These are phyloP conservation scores for Aspergillus texensis DNA, from an alignment of 2,329 filamentous ascomycete species.

Conservation along the genomic window DNA sequence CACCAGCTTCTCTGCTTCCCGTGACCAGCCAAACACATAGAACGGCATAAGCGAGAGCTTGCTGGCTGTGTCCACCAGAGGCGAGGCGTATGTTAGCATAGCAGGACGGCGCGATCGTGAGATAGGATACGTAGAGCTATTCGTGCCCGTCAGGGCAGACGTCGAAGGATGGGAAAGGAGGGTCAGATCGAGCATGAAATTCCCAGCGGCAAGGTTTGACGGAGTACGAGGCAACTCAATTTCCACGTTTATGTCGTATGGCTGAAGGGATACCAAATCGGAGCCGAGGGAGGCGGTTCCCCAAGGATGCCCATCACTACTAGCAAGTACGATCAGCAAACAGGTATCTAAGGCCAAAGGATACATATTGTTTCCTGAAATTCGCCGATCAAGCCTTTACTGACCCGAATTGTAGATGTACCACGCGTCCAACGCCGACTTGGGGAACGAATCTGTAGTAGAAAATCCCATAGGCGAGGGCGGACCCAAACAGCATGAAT, in stretches of 20 bases:
- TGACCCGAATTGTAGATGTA: conserved; percentile 69
- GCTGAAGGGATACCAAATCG: conserved; percentile 69
- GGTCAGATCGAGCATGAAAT: conserved; percentile 89
- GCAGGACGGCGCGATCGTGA: conserved; percentile 72
- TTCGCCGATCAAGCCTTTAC: conserved; percentile 18
- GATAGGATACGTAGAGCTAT: conserved; percentile 49
- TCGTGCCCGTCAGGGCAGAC: conserved; percentile 30
- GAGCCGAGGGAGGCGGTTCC: conserved; percentile 54
- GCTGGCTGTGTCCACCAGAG: conserved; percentile 64
- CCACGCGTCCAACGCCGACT: conserved; percentile 61
- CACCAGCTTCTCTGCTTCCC: conserved; percentile 65
- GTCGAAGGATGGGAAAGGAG: conserved; percentile 59
- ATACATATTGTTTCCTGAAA: not conserved
- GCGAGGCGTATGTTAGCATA: conserved; percentile 77
- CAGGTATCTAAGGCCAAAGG: not conserved
- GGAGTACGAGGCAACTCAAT: conserved; percentile 78
- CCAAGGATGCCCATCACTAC: conserved; percentile 53
- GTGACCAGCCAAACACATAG: conserved; percentile 67
- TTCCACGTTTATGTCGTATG: conserved; percentile 80
- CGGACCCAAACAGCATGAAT: conserved; percentile 60
- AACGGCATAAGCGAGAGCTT: conserved; percentile 67
- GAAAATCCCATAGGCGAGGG: conserved; percentile 66
- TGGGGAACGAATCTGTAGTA: conserved; percentile 70
- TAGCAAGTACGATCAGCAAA: conserved; percentile 5
- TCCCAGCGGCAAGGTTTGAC: conserved; percentile 74